Percentiles rank a stretch among this genome's conserved stretches.
phyloP scores from a whole-genome alignment of 495 filamentous ascomycete species.

The Daldinia loculata region DNA sequence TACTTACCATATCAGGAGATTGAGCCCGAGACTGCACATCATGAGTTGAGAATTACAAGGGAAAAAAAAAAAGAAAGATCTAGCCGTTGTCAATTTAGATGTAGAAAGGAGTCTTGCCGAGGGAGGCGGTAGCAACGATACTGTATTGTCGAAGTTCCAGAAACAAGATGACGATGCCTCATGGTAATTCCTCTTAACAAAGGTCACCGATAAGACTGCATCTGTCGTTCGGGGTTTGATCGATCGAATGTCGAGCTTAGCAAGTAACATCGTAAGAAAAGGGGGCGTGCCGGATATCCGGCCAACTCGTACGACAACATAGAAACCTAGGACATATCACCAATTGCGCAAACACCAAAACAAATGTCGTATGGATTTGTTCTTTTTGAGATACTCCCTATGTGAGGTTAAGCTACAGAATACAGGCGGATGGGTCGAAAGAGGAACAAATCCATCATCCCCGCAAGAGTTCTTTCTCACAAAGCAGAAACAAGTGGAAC shows the following conservation, averaged over 20 bases:
- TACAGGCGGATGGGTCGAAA: slow-evolving; percentile 5
- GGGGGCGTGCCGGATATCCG: slow-evolving; percentile 6
- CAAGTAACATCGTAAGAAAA: slow-evolving; percentile 18
- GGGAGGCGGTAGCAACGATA: neutral
- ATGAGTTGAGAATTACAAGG: neutral
- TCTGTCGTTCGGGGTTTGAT: neutral
- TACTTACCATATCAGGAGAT: slow-evolving; percentile 22
- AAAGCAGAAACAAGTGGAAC: neutral
- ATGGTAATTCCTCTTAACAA: neutral
- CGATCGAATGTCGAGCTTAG: neutral
- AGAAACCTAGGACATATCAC: neutral
- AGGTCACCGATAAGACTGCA: neutral
- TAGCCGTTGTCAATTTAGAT: slow-evolving; percentile 12
- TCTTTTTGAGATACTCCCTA: slow-evolving; percentile 4
- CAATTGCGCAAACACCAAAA: neutral
- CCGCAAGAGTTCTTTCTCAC: neutral
- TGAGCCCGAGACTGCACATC: neutral
- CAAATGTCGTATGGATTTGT: neutral
- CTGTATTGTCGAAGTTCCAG: neutral
- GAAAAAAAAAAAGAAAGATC: neutral
- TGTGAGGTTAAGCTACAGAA: slow-evolving; percentile 9
- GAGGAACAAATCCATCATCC: slow-evolving; percentile 7
- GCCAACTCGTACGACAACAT: neutral
- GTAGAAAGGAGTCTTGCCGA: neutral
- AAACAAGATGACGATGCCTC: neutral